A percentile compares a stretch with the other conserved stretches of the same genome.
These are phyloP conservation scores for Arachnomyces sp. DNA, from an alignment of 2,329 filamentous ascomycete genomes.

Conservation along the genomic window DNA sequence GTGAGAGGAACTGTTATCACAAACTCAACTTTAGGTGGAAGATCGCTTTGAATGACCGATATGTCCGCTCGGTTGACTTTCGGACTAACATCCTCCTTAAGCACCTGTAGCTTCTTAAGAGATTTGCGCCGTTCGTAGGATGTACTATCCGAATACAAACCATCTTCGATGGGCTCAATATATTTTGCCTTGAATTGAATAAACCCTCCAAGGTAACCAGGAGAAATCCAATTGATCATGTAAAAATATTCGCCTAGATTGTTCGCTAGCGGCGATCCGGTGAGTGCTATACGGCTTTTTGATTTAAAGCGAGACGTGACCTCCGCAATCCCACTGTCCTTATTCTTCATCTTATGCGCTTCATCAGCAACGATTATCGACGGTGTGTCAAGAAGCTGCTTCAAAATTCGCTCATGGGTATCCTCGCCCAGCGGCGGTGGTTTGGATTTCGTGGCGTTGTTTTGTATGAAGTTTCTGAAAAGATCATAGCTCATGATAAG, in stretches of 20 bases:
- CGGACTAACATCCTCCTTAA: constrained; percentile 65
- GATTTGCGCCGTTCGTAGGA: constrained; percentile 49
- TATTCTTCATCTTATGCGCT: constrained; percentile 71
- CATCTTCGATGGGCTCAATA: constrained; percentile 63
- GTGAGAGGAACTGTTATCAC: constrained; percentile 68
- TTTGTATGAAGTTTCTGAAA: constrained; percentile 45
- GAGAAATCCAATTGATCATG: constrained; percentile 84
- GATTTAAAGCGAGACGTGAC: constrained; percentile 57
- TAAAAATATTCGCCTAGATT: constrained; percentile 74
- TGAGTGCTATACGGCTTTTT: constrained; percentile 69
- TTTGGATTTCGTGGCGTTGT: constrained; percentile 23
- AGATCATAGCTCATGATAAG: constrained; percentile 70
- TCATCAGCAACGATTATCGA: constrained; percentile 78
- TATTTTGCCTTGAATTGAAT: constrained; percentile 65
- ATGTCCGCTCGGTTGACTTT: constrained; percentile 74
- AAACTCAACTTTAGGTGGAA: constrained; percentile 75
- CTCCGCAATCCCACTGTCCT: constrained; percentile 43
- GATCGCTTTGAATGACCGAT: constrained; percentile 54
- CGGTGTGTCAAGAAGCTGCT: constrained; percentile 52
- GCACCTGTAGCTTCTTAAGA: constrained; percentile 59
- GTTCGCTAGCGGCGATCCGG: constrained; percentile 79
- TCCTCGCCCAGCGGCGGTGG: constrained; percentile 24
- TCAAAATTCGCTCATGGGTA: constrained; percentile 33
- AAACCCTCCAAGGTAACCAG: constrained; percentile 63
- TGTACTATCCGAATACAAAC: constrained; percentile 60